Conservation (phyloP, 768 basidiomycete species). For the Collybiopsis luxurians region DNA sequence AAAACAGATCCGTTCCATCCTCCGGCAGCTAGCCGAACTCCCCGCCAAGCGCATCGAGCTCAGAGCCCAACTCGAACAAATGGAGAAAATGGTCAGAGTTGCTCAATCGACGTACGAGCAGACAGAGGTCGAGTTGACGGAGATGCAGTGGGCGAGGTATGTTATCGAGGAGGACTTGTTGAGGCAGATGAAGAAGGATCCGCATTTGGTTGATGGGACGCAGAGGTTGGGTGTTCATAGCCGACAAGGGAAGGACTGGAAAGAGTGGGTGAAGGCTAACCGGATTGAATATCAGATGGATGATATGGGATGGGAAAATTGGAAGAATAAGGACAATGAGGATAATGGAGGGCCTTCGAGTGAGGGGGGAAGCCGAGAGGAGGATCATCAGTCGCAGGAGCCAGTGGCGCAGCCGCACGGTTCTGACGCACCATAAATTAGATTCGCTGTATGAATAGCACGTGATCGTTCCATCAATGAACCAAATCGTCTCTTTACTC, state of each 20-base stretch:
- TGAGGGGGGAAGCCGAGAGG: no score
- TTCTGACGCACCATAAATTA: no score
- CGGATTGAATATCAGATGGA: not conserved
- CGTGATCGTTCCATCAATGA: not conserved
- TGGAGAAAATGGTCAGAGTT: not conserved
- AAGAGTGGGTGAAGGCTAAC: not conserved
- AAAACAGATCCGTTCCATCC: not conserved
- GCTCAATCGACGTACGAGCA: not conserved
- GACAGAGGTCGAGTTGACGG: not conserved
- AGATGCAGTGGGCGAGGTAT: constrained; percentile 2
- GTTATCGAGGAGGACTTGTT: constrained; percentile 3
- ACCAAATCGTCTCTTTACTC: constrained; percentile 3
- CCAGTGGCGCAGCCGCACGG: no score
- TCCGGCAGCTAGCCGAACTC: not conserved
- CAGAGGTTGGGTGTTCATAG: not conserved
- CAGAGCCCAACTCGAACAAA: not conserved
- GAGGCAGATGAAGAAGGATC: not conserved
- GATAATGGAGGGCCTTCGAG: not conserved
- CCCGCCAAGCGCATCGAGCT: not conserved
- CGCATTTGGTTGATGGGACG: constrained; percentile 1
- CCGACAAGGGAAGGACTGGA: not conserved
- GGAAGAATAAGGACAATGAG: not conserved
- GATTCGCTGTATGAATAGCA: no score
- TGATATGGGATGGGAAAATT: not conserved
- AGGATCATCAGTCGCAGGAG: no score